These are phyloP conservation scores for Solanum neorickii DNA, from an alignment of 257 asterid genomes.

Conservation along the genomic window DNA sequence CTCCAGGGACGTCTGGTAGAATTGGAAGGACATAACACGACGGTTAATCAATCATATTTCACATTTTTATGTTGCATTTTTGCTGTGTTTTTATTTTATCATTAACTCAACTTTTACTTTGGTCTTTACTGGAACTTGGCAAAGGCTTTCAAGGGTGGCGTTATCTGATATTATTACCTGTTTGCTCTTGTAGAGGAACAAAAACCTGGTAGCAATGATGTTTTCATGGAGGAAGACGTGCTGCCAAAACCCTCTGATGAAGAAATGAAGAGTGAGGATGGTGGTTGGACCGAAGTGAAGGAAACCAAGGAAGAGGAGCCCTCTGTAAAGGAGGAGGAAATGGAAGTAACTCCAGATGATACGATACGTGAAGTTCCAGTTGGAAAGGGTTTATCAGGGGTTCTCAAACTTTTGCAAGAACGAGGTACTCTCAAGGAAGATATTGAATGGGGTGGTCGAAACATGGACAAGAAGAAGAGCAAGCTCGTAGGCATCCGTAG, in stretches of 20 bases:
- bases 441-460: slow-evolving; percentile 96
- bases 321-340: slow-evolving; percentile 36
- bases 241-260: slow-evolving; percentile 39
- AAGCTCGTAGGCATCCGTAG: slow-evolving; percentile 74
- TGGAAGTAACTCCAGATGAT: slow-evolving; percentile 54
- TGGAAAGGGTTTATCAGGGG: slow-evolving; percentile 85
- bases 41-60: background rate
- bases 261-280: slow-evolving; percentile 39
- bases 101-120: background rate
- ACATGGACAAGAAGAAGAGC: slow-evolving; percentile 96
- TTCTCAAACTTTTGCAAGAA: slow-evolving; percentile 68
- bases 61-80: background rate
- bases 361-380: slow-evolving; percentile 78
- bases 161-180: background rate
- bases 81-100: background rate
- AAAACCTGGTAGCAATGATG: slow-evolving; percentile 67
- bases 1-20: background rate
- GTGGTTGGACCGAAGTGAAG: slow-evolving; percentile 56
- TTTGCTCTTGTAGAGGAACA: slow-evolving; percentile 43
- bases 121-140: background rate
- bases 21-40: background rate
- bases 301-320: slow-evolving; percentile 39
- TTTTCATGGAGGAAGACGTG: slow-evolving; percentile 87
- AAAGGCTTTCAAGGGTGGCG: background rate
- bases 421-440: slow-evolving; percentile 88